Percentiles rank a stretch among this genome's conserved stretches.
Evolutionary conservation across 371 early-diverging fungal genomes (phyloP).

Genomic region (Capniomyces stellatus): DNA sequence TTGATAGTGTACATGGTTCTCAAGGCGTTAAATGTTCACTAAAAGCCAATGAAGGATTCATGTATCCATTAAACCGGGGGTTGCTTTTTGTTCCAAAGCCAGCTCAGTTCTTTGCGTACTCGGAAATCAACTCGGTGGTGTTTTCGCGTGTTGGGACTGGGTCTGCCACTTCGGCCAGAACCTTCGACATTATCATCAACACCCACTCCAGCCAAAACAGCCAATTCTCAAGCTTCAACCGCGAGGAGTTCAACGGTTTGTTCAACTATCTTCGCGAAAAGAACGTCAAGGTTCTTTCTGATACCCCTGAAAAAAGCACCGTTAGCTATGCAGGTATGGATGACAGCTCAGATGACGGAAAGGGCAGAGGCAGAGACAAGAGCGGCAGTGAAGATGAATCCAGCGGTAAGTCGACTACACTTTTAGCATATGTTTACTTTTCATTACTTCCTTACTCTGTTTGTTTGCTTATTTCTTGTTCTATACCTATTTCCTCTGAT

Average conservation of each 20-base stretch:
- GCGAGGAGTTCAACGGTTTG: slow-evolving; percentile 73
- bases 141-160: slow-evolving; percentile 40
- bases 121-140: slow-evolving; percentile 72
- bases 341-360: slow-evolving; percentile 34
- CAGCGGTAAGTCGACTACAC: too few species aligned
- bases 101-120: slow-evolving; percentile 65
- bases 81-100: slow-evolving; percentile 95
- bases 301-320: slow-evolving; percentile 13
- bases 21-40: slow-evolving; percentile 86
- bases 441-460: not conserved
- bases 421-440: not conserved
- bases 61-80: slow-evolving; percentile 87
- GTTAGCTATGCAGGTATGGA: slow-evolving; percentile 38
- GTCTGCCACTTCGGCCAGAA: slow-evolving; percentile 41
- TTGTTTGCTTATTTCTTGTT: slow-evolving; percentile 3
- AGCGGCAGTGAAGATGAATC: slow-evolving; percentile 38
- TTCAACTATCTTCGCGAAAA: slow-evolving; percentile 62
- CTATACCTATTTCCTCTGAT: too few species aligned
- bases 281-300: slow-evolving; percentile 50
- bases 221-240: slow-evolving; percentile 67
- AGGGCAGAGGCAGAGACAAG: slow-evolving; percentile 23
- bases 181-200: slow-evolving; percentile 85
- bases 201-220: slow-evolving; percentile 60
- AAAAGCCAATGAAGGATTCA: slow-evolving; percentile 94
- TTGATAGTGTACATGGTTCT: slow-evolving; percentile 43